Base-by-base conservation (phyloP, 2,329 filamentous ascomycete genomes). In the Phoma herbarum region DNA sequence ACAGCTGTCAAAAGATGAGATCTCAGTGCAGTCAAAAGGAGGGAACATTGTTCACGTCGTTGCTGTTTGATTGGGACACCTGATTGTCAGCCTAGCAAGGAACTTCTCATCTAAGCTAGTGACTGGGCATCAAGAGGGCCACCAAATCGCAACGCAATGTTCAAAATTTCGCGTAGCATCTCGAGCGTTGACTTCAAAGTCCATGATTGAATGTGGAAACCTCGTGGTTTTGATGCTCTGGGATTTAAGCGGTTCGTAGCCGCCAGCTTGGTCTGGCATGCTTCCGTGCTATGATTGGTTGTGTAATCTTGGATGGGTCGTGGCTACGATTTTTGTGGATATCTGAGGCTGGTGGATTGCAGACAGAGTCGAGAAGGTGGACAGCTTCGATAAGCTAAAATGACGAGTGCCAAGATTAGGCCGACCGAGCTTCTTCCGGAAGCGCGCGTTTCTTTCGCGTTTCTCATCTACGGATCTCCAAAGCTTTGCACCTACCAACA, bases 321-420 rank as follows among this genome's bases (percentile, higher is more conserved):
- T 41, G 43, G 43, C 43, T 29, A 28, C 31, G 35, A 6, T 39
- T 53, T 25, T 3, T 8, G 23, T 29, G 12, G 14, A 18, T 4
- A 31, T 33, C n/a, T 43, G 35, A 16, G n/a, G 44, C 8, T 52
- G 20, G 22, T 46, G 42, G 37, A 26, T 11, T 52, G 28, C 39
- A 52, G 29, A 26, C 39, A n/a, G 23, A 20, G 10, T 35, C 25
- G 37, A 51, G 18, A 28, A 8, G 31, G 39, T 43, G 16, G 39
- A 33, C 28, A 33, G 11, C 6, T 22, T 31, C 18, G 39, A 9
- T 23, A 5, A 23, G 11, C 14, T 16, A 14, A 14, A n/a, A 52
- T 53, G 51, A 53, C 51, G 43, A n/a, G 14, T 14, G 51, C 51
- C 51, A 53, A 53, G 51, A 22, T 20, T 29, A 3, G 3, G 12